Percentiles rank a stretch among this genome's conserved stretches.
Conservation (phyloP, 2,329 filamentous ascomycete genomes). For the Curvularia lunata region DNA sequence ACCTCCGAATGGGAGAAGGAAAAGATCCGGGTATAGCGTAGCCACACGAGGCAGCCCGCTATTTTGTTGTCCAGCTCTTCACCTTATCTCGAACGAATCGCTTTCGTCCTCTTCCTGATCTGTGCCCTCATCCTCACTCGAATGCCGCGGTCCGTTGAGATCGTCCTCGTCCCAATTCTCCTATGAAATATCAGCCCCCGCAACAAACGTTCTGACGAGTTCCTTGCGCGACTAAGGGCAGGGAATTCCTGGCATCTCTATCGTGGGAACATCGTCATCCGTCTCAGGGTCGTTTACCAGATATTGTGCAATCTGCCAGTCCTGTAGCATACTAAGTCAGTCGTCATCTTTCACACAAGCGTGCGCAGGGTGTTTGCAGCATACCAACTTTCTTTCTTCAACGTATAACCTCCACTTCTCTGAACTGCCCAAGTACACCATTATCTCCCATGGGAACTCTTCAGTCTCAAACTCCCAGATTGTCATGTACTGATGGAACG, state of each 20-base stretch:
- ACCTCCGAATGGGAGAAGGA: not conserved
- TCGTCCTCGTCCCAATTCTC: slow-evolving; percentile 6
- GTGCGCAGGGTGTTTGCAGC: not conserved
- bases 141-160: not conserved
- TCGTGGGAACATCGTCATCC: not conserved
- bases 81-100: not conserved
- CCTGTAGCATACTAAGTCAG: slow-evolving; percentile 14
- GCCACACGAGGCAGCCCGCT: not conserved
- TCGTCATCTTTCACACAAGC: not conserved
- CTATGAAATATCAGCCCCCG: slow-evolving; percentile 9
- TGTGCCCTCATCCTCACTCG: not conserved
- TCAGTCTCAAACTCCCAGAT: slow-evolving; percentile 25
- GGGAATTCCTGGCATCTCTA: slow-evolving; percentile 9
- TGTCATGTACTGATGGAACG: slow-evolving; percentile 23
- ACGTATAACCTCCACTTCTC: slow-evolving; percentile 24
- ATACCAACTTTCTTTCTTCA: slow-evolving; percentile 18
- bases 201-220: slow-evolving; percentile 3
- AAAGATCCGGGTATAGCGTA: slow-evolving; percentile 8
- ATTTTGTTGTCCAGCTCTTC: slow-evolving; percentile 1
- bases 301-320: slow-evolving; percentile 23
- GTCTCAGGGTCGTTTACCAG: slow-evolving; percentile 22
- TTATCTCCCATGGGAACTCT: slow-evolving; percentile 25
- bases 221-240: slow-evolving; percentile 7
- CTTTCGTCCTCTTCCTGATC: slow-evolving; percentile 1
- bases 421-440: slow-evolving; percentile 24